Base-by-base conservation (phyloP, 768 basidiomycete species). In the Podaxis pistillaris region DNA sequence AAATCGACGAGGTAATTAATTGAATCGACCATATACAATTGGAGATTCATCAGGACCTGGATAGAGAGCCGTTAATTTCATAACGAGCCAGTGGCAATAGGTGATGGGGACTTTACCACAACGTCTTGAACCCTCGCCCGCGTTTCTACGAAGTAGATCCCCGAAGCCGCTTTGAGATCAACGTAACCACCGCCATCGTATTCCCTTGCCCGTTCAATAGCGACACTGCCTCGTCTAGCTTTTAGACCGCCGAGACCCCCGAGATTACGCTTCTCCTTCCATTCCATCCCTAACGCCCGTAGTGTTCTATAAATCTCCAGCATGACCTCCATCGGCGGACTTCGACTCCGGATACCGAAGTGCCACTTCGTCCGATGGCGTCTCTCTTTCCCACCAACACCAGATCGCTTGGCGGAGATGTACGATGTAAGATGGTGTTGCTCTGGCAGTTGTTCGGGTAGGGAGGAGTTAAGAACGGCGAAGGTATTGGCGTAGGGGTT, bases 321-420 rank as follows among this genome's bases (percentile, higher is more conserved):
- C 96, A 99, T 98, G 24, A 99, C 96, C 74, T 99, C 97, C 93
- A 98, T 96, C 22, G 96, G 97, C 36, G 95, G 93, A 62, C 88
- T 91, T 63, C 96, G 83, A 68, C 93, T 95, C 36, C 97, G 84
- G 44, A 99, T 98, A 7, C 97, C 97, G 70, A 98, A 99, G 73
- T 99, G 97, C 97, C 97, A 98, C 66, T 94, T 90, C 15, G 91
- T 91, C 64, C 90, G 86, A 64, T 89, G 86, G 59, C 86, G 84
- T 71, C 88, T 91, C 78, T 87, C 86, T 70, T 86, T 86, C 60
- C 74, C 64, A 37, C 69, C 64, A 56, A 74, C 75, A 66, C 72
- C 72, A 41, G 81, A 79, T 47, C 83, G 70, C 68, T 80, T 82
- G 33, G 83, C 86, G 41, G 83, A 83, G 17, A 83, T 82, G 52